Evolutionary conservation across 139 green algal species (phyloP).

Genomic region (Chlorella sp.): DNA sequence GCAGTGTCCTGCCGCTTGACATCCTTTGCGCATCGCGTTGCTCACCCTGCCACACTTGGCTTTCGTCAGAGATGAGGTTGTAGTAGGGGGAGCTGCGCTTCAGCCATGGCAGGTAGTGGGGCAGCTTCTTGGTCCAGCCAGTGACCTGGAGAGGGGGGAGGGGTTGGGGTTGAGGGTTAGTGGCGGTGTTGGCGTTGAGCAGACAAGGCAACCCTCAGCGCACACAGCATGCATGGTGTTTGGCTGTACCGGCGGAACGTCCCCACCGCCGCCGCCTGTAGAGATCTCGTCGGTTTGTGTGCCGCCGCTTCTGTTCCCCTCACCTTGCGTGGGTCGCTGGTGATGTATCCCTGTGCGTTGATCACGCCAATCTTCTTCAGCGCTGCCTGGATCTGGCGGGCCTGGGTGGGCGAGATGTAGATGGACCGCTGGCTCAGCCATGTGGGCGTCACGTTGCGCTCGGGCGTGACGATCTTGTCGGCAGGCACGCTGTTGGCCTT

Average conservation of each 20-base stretch:
- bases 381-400: neutral
- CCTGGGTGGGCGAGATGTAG: neutral
- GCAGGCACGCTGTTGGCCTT: neutral
- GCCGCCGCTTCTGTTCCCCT: neutral
- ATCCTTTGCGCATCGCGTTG: too few species aligned
- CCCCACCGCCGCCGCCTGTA: too few species aligned
- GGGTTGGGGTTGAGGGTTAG: neutral
- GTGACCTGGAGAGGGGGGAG: neutral
- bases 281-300: neutral
- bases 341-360: neutral
- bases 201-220: too few species aligned
- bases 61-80: slow-evolving; percentile 8
- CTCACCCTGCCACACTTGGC: neutral
- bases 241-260: neutral
- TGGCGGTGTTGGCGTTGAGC: too few species aligned
- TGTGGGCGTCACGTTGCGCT: neutral
- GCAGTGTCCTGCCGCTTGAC: neutral
- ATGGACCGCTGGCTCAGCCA: neutral
- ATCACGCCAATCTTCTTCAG: neutral
- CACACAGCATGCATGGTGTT: neutral
- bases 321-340: slow-evolving; percentile 16
- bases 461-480: too few species aligned
- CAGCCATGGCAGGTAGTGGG: slow-evolving; percentile 2
- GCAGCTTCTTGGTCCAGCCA: slow-evolving; percentile 5
- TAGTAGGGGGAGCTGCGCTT: neutral